phyloP scores from a whole-genome alignment of 345 rosid genomes.

The Heritiera littoralis region DNA sequence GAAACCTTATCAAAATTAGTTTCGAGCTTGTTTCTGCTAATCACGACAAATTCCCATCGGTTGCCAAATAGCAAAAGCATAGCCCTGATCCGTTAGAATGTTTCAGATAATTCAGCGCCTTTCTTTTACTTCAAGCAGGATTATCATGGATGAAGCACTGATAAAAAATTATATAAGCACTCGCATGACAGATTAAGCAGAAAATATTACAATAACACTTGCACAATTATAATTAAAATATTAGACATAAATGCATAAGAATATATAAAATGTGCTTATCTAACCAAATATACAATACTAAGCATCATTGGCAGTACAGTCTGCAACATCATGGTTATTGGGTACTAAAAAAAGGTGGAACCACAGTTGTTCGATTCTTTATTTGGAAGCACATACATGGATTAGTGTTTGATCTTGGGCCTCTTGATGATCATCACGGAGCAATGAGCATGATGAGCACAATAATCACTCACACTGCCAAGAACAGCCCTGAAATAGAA shows the following conservation, averaged over 20 bases:
- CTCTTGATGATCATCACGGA: constrained; percentile 90
- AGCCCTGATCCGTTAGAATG: no score
- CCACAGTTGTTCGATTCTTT: not conserved
- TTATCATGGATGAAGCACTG: not conserved
- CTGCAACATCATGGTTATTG: not conserved
- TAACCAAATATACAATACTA: not conserved
- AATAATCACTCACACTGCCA: constrained; percentile 95
- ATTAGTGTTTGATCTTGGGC: constrained; percentile 76
- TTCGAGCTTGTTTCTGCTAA: no score
- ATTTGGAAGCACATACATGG: not conserved
- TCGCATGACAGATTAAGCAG: not conserved
- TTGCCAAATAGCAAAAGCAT: no score
- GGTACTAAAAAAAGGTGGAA: not conserved
- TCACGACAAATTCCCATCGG: no score
- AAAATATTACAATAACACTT: not conserved
- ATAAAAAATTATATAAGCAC: not conserved
- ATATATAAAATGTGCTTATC: not conserved
- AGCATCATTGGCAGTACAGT: not conserved
- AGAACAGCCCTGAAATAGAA: constrained; percentile 74
- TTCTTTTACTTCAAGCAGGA: not conserved
- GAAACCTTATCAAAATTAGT: no score
- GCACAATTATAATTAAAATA: not conserved
- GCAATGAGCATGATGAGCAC: constrained; percentile 98
- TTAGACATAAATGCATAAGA: not conserved
- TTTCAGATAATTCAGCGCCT: not conserved